Percentiles rank a stretch among this genome's conserved stretches.
Evolutionary conservation across 2,329 filamentous ascomycete species (phyloP).

Genomic region (Helotiales sp.): DNA sequence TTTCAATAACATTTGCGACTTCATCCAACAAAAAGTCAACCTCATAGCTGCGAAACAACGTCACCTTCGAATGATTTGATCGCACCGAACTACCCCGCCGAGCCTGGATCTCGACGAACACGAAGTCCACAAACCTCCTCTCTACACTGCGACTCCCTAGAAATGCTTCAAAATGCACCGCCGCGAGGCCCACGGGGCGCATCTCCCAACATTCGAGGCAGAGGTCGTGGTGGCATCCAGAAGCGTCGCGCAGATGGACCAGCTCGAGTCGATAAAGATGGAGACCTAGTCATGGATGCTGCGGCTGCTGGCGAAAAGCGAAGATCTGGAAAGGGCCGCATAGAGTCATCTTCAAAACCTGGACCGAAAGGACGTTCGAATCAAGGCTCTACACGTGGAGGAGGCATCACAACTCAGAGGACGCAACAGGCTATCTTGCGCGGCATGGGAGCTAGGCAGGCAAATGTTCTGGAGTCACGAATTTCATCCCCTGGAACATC

Average conservation of each 20-base stretch:
- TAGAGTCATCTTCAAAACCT: constrained; percentile 21
- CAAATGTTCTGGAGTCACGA: constrained; percentile 30
- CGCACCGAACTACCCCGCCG: constrained; percentile 6
- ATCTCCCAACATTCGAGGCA: constrained; percentile 30
- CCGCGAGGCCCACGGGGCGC: constrained; percentile 31
- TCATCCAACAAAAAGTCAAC: constrained; percentile 1
- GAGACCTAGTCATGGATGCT: constrained; percentile 60
- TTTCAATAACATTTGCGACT: background rate
- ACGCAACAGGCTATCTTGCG: constrained; percentile 37
- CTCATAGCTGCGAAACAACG: constrained; percentile 5
- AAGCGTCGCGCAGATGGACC: constrained; percentile 43
- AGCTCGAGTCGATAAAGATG: constrained; percentile 56
- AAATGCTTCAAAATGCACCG: constrained; percentile 12
- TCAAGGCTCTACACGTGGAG: constrained; percentile 33
- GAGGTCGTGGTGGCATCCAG: constrained; percentile 48
- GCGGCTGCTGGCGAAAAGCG: constrained; percentile 31
- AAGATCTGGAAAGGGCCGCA: constrained; percentile 29
- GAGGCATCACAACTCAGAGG: constrained; percentile 29
- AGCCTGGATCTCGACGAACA: background rate
- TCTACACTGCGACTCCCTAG: background rate
- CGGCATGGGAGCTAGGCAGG: constrained; percentile 37
- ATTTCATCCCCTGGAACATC: constrained; percentile 25
- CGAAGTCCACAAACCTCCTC: background rate
- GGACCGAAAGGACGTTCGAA: constrained; percentile 29
- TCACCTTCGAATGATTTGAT: constrained; percentile 8